These are phyloP conservation scores for Monosporascus sp. DNA, from an alignment of 2,329 filamentous ascomycete genomes.

Conservation along the genomic window DNA sequence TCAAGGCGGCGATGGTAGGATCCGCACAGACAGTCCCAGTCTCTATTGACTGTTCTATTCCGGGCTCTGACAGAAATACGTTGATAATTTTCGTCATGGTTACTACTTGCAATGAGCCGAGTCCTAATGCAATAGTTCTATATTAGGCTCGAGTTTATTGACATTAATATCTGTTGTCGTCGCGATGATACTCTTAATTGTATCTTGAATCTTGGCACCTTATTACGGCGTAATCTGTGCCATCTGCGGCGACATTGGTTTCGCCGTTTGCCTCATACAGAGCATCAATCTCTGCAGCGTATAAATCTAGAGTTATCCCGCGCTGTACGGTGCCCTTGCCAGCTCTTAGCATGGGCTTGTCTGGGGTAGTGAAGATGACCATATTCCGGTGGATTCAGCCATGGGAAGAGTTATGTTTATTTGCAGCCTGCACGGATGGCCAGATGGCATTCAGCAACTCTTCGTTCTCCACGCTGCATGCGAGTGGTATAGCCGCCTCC, in stretches of 20 bases:
- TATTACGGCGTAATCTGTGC: too few relatives aligned
- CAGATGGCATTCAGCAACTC: conserved; percentile 11
- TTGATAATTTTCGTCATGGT: conserved; percentile 7
- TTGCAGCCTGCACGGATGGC: conserved; percentile 10
- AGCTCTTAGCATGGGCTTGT: conserved; percentile 27
- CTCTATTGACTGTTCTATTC: conserved; percentile 1
- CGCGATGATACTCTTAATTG: conserved; percentile 7
- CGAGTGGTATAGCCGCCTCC: conserved; percentile 10
- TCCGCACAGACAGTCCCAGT: conserved; percentile 9
- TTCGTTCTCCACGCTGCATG: conserved; percentile 1
- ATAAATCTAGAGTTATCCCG: conserved; percentile 20
- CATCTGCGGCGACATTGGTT: not conserved
- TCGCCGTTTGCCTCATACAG: conserved; percentile 20
- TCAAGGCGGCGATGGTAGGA: conserved; percentile 10
- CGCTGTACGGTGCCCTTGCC: conserved; percentile 33
- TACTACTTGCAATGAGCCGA: conserved; percentile 16
- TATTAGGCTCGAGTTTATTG: not conserved
- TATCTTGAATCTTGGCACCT: not conserved
- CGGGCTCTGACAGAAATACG: conserved; percentile 1
- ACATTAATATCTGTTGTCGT: conserved; percentile 8
- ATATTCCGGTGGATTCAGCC: conserved; percentile 12
- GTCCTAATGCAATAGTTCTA: conserved; percentile 13
- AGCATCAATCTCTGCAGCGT: conserved; percentile 25
- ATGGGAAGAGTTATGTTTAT: conserved; percentile 10
- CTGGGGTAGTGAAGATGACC: conserved; percentile 25